Base-by-base conservation (phyloP, 1,284 basidiomycete genomes). In the Lignosus rhinocerotis region DNA sequence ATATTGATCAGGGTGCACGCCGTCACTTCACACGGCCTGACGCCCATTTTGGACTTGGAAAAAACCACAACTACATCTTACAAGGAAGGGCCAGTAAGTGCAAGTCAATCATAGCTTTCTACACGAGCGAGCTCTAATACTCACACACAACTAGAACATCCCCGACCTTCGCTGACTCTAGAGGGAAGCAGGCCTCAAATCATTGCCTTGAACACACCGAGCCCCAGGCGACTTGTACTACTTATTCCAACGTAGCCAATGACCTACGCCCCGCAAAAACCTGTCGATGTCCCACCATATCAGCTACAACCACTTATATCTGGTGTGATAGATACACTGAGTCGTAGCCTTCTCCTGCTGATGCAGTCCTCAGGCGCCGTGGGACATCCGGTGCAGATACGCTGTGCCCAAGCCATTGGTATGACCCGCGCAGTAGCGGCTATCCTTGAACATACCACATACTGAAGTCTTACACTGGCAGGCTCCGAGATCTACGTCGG, bases 401-500 rank as follows among this genome's bases (percentile, higher is more conserved):
- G 65, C 12, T 77, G 74, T 57, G 74, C 71, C 0, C 75, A 76
- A 56, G 76, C 74, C 7, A 61, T 74, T 32, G 75, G 76, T 75
- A 53, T 30, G 69, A 65, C 5, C 49, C 36, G 30, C 62, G 16
- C 21, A 53, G 30, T n/a, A 51, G 36, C 34, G 36, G 34, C 41
- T 10, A 58, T 39, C 36, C 17, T 7, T 8, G 1, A 1, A 45
- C 12, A 14, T 4, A 25, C 14, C 43, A 1, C 11, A 16, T 10
- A 34, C 36, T 31, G 52, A 11, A 12, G 9, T 21, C n/a, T 41
- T 32, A 25, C 43, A 42, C 43, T 21, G 25, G 2, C 21, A 73
- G 89, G 86, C 19, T 83, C 85, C 30, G 90, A 92, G 65, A 84
- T 91, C 32, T 91, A 90, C 58, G 79, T 88, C 10, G 89, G 89